Conservation (phyloP, 2,329 filamentous ascomycete species). For the Apiospora arundinis region DNA sequence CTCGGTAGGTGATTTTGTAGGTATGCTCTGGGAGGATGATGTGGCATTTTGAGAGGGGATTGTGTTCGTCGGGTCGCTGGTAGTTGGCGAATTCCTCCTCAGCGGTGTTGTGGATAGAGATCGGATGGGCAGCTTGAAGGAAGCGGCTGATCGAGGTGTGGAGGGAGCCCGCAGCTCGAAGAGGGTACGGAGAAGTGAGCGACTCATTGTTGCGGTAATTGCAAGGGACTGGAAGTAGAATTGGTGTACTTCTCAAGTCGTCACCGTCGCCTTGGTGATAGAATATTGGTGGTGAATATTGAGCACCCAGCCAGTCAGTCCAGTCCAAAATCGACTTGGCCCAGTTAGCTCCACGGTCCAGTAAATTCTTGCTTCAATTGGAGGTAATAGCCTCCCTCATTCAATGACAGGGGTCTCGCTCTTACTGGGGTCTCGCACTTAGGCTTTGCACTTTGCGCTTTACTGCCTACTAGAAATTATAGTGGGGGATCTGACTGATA, state of each 20-base stretch:
- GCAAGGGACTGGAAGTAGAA: background rate
- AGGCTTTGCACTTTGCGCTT: background rate
- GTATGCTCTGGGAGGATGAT: background rate
- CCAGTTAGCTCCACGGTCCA: background rate
- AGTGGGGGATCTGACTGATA: background rate
- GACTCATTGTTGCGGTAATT: conserved; percentile 52
- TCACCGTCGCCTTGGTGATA: conserved; percentile 1
- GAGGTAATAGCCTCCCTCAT: background rate
- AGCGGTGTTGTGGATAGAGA: conserved; percentile 36
- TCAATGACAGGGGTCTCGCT: background rate
- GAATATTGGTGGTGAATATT: background rate
- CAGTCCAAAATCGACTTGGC: background rate
- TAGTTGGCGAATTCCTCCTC: background rate
- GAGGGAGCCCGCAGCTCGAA: conserved; percentile 62
- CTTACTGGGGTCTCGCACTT: background rate
- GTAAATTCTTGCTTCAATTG: conserved; percentile 6
- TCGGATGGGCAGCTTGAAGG: conserved; percentile 30
- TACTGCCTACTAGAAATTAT: background rate
- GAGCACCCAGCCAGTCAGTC: background rate
- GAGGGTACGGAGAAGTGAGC: conserved; percentile 67
- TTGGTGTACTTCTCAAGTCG: background rate
- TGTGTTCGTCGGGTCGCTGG: conserved; percentile 22
- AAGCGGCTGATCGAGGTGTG: conserved; percentile 53
- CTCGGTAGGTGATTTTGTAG: background rate
- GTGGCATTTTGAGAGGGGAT: conserved; percentile 24